Conservation (phyloP, 352 stramenopile genomes). For the Globisporangium paddicum region DNA sequence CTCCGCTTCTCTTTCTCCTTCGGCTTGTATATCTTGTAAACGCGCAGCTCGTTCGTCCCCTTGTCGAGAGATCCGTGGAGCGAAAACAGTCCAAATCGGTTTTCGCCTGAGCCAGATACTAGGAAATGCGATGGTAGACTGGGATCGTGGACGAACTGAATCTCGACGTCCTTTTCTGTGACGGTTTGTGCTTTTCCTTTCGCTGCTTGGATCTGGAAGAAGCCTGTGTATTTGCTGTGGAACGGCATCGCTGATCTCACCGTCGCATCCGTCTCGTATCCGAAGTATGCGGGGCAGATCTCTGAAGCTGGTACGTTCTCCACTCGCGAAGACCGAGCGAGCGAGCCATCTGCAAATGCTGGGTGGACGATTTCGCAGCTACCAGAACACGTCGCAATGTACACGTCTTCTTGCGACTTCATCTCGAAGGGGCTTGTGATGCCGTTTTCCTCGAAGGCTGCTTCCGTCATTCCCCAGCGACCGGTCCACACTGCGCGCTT, state of each 20-base stretch:
- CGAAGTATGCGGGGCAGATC: conserved; percentile 57
- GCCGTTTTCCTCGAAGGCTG: conserved; percentile 65
- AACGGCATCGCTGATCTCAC: conserved; percentile 75
- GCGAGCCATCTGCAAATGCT: conserved; percentile 32
- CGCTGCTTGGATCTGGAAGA: conserved; percentile 82
- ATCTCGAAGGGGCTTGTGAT: conserved; percentile 84
- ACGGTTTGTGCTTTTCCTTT: conserved; percentile 85
- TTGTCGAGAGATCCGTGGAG: conserved; percentile 76
- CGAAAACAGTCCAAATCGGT: conserved; percentile 73
- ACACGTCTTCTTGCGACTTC: conserved; percentile 81
- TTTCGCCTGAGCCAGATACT: conserved; percentile 67
- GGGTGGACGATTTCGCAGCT: conserved; percentile 39
- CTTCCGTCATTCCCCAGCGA: conserved; percentile 82
- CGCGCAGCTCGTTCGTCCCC: conserved; percentile 61
- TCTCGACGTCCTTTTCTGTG: conserved; percentile 69
- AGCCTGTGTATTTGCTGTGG: conserved; percentile 76
- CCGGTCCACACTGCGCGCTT: conserved; percentile 76
- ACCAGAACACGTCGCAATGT: conserved; percentile 37
- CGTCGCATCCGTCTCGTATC: conserved; percentile 54
- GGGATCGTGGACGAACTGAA: conserved; percentile 81
- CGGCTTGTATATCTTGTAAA: conserved; percentile 88
- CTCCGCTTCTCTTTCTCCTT: conserved; percentile 77
- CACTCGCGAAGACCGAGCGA: conserved; percentile 47
- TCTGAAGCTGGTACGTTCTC: conserved; percentile 33
- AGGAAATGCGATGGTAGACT: conserved; percentile 59